Evolutionary conservation across 129 eudicot genomes (phyloP), one percentile per base, ranked within the genome.

Genomic region (Heracleum sosnowskyi): DNA sequence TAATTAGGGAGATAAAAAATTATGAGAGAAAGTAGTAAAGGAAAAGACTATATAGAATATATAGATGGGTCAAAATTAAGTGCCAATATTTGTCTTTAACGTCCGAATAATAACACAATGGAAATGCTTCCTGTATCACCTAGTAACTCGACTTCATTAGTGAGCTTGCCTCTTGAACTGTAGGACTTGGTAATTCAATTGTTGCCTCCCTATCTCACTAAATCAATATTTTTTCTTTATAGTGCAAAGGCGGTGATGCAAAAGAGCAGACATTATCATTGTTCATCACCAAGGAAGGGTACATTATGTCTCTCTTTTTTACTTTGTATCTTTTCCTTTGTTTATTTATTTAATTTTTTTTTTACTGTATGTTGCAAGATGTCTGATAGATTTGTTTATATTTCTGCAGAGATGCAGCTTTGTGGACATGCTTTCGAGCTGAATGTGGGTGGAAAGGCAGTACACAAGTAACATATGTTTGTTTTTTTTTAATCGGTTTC

Each of bases 391-490:
- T 22, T 22, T 72, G 31, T 69, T 64, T 33, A 33, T 26, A 69
- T 42, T 86, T 36, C 69, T 80, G 63, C 71, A 84, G 90, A 36
- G 76, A 77, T 76, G 46, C 84, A 45, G 92, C 88, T 66, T 22
- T 73, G 8, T 89, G 90, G 90, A 77, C 78, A 39, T 89, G 92
- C 69, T 82, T 77, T 78, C 90, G 92, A 57, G 90, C 85, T 39
- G 84, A 82, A 82, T 89, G 92, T 75, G 90, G 90, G 64, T 89
- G 92, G 92, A 84, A 34, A 57, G 92, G 92, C 60, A 64, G 42
- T 75, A 78, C 85, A 63, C 83, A 49, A 63, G 92, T 89, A 86
- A 75, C 15, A 20, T 39, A 51, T 34, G 29, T 29, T 8, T 28
- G 4, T 7, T 35, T 47, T 39, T 39, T 60, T 33, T 35, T 4